Evolutionary conservation across 2,329 filamentous ascomycete genomes (phyloP).

Genomic region (Aspergillus ustus): DNA sequence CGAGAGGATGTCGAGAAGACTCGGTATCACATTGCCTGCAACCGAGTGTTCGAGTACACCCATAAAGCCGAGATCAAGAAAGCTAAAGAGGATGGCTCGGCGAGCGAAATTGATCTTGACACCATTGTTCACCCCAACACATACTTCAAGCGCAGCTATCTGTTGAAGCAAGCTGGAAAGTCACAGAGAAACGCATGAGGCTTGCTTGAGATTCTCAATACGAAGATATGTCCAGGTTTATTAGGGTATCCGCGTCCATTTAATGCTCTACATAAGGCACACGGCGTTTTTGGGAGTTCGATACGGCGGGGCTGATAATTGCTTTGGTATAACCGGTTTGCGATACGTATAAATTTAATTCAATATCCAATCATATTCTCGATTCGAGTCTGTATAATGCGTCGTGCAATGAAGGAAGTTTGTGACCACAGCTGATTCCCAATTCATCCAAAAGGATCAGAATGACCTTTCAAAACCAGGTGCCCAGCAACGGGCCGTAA

Average conservation of each 20-base stretch:
- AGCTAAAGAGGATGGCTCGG: slow-evolving; percentile 74
- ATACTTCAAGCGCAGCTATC: slow-evolving; percentile 93
- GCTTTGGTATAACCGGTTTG: slow-evolving; percentile 5
- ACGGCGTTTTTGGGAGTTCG: slow-evolving; percentile 24
- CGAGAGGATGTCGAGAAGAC: slow-evolving; percentile 87
- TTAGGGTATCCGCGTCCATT: slow-evolving; percentile 16
- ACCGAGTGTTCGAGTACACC: slow-evolving; percentile 86
- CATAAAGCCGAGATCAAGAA: slow-evolving; percentile 79
- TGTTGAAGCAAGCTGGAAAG: slow-evolving; percentile 78
- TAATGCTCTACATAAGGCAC: slow-evolving; percentile 16
- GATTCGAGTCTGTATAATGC: slow-evolving; percentile 1
- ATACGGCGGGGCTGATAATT: slow-evolving; percentile 7
- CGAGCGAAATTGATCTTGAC: slow-evolving; percentile 78
- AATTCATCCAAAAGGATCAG: slow-evolving; percentile 64
- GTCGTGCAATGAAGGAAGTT: slow-evolving; percentile 7
- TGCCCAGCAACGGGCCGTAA: slow-evolving; percentile 71
- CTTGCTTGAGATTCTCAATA: slow-evolving; percentile 41
- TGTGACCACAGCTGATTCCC: slow-evolving; percentile 77
- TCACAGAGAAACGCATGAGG: slow-evolving; percentile 51
- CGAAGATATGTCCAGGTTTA: slow-evolving; percentile 50
- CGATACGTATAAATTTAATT: slow-evolving; percentile 15
- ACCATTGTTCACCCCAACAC: slow-evolving; percentile 97
- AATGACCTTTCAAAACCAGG: slow-evolving; percentile 70
- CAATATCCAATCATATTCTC: slow-evolving; percentile 6
- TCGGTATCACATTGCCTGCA: slow-evolving; percentile 94